A percentile compares a stretch with the other conserved stretches of the same genome.
Conservation (phyloP, 495 filamentous ascomycete species). For the Daldinia concentrica region DNA sequence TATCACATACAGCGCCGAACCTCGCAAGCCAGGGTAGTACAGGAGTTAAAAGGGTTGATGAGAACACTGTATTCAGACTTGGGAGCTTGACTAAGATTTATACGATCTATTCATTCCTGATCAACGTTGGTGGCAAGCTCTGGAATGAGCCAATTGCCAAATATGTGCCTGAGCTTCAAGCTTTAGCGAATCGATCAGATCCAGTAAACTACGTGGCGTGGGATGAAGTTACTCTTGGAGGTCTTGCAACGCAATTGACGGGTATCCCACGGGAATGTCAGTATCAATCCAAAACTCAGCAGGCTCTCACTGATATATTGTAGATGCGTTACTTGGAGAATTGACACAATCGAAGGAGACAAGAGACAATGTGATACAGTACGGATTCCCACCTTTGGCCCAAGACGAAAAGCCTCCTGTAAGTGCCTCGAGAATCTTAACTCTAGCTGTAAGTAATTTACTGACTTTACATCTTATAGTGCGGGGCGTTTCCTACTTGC, state of each 20-base stretch:
- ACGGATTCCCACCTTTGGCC: constrained; percentile 54
- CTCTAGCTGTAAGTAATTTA: not conserved
- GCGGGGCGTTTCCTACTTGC: constrained; percentile 53
- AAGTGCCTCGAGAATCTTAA: constrained; percentile 1
- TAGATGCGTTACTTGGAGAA: constrained; percentile 56
- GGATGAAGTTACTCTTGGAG: constrained; percentile 65
- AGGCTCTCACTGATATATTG: constrained; percentile 12
- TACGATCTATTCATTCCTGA: constrained; percentile 56
- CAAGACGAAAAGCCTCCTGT: constrained; percentile 54
- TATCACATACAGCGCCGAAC: constrained; percentile 59
- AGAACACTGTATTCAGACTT: constrained; percentile 58
- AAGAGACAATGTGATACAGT: constrained; percentile 41
- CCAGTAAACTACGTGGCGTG: constrained; percentile 54
- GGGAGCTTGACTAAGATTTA: constrained; percentile 64
- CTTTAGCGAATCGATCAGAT: constrained; percentile 45
- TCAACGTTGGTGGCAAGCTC: constrained; percentile 50
- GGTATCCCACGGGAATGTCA: constrained; percentile 60
- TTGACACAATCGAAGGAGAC: constrained; percentile 51
- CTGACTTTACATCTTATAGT: constrained; percentile 36
- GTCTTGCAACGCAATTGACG: constrained; percentile 63
- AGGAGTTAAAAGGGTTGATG: constrained; percentile 54
- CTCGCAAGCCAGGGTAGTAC: constrained; percentile 45
- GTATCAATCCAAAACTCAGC: not conserved
- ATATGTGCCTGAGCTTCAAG: constrained; percentile 64
- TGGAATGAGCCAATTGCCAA: constrained; percentile 58